Percentiles rank a stretch among this genome's conserved stretches.
Conservation (phyloP, 2,329 filamentous ascomycete genomes). For the Nothophoma quercina region DNA sequence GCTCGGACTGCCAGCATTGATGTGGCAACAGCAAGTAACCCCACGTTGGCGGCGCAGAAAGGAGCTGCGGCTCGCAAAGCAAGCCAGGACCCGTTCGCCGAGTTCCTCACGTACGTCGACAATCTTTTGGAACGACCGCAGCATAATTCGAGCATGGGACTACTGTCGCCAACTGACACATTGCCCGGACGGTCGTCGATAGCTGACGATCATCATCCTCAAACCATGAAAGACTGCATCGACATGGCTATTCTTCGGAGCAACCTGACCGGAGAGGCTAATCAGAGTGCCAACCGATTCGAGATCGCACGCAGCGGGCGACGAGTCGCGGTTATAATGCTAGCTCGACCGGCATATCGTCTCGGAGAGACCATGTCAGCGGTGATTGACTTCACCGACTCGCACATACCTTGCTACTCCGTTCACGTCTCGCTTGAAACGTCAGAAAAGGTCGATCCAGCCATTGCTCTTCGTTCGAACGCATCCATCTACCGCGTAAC, state of each 20-base stretch:
- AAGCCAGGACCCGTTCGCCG: conserved; percentile 52
- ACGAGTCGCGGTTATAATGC: conserved; percentile 87
- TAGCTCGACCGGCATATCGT: conserved; percentile 86
- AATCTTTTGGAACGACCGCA: conserved; percentile 48
- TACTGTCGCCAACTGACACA: conserved; percentile 77
- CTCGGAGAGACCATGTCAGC: conserved; percentile 87
- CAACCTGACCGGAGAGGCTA: conserved; percentile 66
- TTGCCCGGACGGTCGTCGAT: conserved; percentile 58
- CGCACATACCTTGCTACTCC: conserved; percentile 83
- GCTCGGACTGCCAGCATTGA: conserved; percentile 63
- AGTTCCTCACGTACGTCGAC: conserved; percentile 59
- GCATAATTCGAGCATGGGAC: conserved; percentile 54
- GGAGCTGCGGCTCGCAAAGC: conserved; percentile 33
- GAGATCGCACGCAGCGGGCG: conserved; percentile 93
- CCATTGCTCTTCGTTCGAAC: conserved; percentile 82
- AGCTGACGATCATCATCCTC: conserved; percentile 61
- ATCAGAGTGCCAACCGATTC: conserved; percentile 88
- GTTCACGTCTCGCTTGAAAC: conserved; percentile 87
- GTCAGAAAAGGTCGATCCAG: conserved; percentile 79
- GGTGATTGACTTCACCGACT: conserved; percentile 81
- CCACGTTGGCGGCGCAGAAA: conserved; percentile 31
- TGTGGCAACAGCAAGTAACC: conserved; percentile 12
- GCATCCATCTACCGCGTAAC: conserved; percentile 88
- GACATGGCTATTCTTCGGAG: conserved; percentile 84
- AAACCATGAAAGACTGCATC: conserved; percentile 81